phyloP scores from a whole-genome alignment of 306 rosid species.

The Gastrolobium villosum region DNA sequence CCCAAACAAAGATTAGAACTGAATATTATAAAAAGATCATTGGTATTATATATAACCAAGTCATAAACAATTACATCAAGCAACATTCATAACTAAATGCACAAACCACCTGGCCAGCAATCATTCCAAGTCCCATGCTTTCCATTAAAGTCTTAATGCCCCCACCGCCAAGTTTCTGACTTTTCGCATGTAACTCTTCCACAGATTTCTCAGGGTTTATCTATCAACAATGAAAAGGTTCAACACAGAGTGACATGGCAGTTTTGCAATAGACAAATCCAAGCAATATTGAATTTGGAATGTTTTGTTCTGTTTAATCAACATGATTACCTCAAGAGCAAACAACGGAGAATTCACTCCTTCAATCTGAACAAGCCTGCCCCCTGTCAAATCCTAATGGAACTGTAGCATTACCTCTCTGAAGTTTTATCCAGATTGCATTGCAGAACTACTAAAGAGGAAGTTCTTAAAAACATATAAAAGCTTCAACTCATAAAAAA shows the following conservation, averaged over 20 bases:
- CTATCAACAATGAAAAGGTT: conserved; percentile 56
- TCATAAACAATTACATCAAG: conserved; percentile 17
- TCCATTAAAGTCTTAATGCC: conserved; percentile 82
- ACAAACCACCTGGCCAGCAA: conserved; percentile 72
- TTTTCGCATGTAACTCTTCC: conserved; percentile 68
- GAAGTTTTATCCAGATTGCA: conserved; percentile 36
- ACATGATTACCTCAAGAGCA: conserved; percentile 79
- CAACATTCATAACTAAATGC: conserved; percentile 19
- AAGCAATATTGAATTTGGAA: conserved; percentile 2
- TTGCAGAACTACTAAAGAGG: conserved; percentile 36
- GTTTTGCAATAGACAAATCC: conserved; percentile 8
- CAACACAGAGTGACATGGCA: conserved; percentile 8
- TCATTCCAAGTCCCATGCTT: conserved; percentile 90
- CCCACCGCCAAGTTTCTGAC: conserved; percentile 63
- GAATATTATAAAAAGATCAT: conserved; percentile 30
- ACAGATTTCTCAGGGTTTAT: conserved; percentile 86
- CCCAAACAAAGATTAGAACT: conserved; percentile 26
- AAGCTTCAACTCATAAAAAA: background rate
- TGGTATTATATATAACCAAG: background rate
- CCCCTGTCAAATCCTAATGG: conserved; percentile 84
- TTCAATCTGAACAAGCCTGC: conserved; percentile 80
- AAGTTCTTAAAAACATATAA: conserved; percentile 8
- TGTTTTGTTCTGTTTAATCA: background rate
- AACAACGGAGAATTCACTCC: conserved; percentile 82
- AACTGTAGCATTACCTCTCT: conserved; percentile 10